Base-by-base conservation (phyloP, 192 early-diverging fungal genomes). In the Kappamyces sp. region DNA sequence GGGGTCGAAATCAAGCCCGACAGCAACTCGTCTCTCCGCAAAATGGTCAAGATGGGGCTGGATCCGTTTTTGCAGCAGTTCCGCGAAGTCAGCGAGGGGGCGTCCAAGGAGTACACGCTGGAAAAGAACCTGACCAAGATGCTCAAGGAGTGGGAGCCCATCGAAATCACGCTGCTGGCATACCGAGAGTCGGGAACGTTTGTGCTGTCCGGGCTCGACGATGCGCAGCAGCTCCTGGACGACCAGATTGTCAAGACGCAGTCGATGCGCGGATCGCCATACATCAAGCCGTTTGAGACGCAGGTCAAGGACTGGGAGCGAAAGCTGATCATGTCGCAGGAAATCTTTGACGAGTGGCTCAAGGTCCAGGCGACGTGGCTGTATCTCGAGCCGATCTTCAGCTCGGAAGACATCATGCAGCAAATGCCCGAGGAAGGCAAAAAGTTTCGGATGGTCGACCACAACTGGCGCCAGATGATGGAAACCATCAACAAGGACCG, bases 241-340 rank as follows among this genome's bases (percentile, higher is more conserved):
- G 81, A 84, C 57, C 81, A 84, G 51, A 84, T 84, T 59, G 81
- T 84, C 4, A 84, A 84, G 57, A 84, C 81, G 29, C 81, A 84
- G 48, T 83, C 80, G 7, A 84, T 84, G 81, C 74, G 81, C 9
- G 79, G 79, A n/a, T 80, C 77, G 5, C 80, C 81, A 11, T 84
- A 74, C 61, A 83, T 84, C 39, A 84, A 84, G 47, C 81, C 81
- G 30, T 84, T 84, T 54, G 81, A 84, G 57, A 54, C 61, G 35
- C 68, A 83, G 61, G 76, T 81, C 49, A 79, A 75, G 60, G 81
- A 84, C 29, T 84, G 81, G 81, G 81, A 84, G 57, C 38, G 63
- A 29, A 74, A 74, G 47, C 59, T 84, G 60, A 60, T 84, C 41
- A 64, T 61, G 2, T 76, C 75, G 14, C 81, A 84, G 57, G 81